Evolutionary conservation across 202 grass and related monocot species (phyloP), one percentile per base, ranked within the genome.

Genomic region (Carex arenaria): DNA sequence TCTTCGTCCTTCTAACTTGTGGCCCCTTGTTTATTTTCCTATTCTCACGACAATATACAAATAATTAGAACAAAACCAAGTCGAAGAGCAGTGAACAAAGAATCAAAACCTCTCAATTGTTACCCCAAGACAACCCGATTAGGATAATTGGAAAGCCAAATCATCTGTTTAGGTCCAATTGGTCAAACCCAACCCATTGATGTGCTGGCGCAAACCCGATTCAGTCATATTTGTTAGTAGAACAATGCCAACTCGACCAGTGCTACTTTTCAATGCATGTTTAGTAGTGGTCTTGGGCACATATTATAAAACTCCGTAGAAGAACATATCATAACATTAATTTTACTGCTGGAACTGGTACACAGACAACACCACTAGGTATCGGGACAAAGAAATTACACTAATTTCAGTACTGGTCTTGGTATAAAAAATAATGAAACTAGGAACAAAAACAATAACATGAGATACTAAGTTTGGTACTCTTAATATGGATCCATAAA

Each of bases 1-100:
- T 93, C 40, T 93, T 87, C 1, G 85, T 73, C 62, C 89, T 89
- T 89, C 84, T 96, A 49, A 80, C 72, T 84, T 85, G 89, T 7
- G 76, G 43, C 12, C 79, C 80, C 67, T 93, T 96, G 61, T 91
- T 96, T 62, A 96, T 96, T 91, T 96, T 96, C 83, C 93, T 96
- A 64, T 47, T 85, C 40, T 79, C 86, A 69, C 6, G 64, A 52
- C 78, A 81, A 49, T 8, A 62, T 49, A 67, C 30, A 51, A 67
- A 49, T 32, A 82, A 67, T 64, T 53, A 63, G 59, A 49, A 61
- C 31, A 80, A 80, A 61, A 22, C 28, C 73, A 77, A 59, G 10
- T 59, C 36, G 9, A 73, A 20, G 26, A 73, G 11, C 43, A 7
- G 17, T 11, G 67, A 70, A 70, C 10, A 77, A 36, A 80, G 23